Evolutionary conservation across 169 alveolate species (phyloP), one percentile per base, ranked within the genome.

Genomic region (Plasmodium vinckei): DNA sequence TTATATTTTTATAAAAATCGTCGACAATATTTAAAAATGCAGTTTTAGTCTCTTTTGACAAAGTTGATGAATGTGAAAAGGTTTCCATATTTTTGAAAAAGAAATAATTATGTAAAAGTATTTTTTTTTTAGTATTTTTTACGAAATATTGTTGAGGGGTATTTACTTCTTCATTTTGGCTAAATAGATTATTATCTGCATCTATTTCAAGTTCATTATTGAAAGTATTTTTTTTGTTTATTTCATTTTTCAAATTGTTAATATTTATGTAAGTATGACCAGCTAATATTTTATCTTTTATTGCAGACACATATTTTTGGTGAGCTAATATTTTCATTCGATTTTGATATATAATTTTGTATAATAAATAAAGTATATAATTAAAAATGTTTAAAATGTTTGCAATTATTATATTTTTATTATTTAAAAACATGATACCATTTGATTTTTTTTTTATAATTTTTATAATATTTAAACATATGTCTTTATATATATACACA

Each of bases 311-410:
- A 44, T 75, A 75, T 10, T 51, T 15, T 33, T 57, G 44, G 7
- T 39, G 19, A n/a, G 47, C 23, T 23, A 63, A 75, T 44, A 75
- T 12, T 9, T 63, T 19, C 9, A 75, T 57, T 23, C 88, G 23
- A 7, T 57, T 75, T 27, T 54, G 25, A 49, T 39, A 63, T 6
- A 75, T 49, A 42, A 63, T 12, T 42, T 75, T 67, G 27, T 75
- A 75, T 19, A 63, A 75, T 57, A 75, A 61, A 56, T 75, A 75
- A 25, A 75, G 73, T 13, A 75, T 46, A 51, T 44, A 63, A 19
- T 75, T 75, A 42, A 75, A 75, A 6, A 63, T 17, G 3, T 49
- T 47, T 13, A 75, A 27, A 1, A 75, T 75, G 15, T 23, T 17
- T 9, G 47, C 9, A 42, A 42, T 13, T 25, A 75, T 13, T 21